Percentiles rank a stretch among this genome's conserved stretches.
phyloP scores from a whole-genome alignment of 2,329 filamentous ascomycete species.

The Trichoderma afroharzianum region DNA sequence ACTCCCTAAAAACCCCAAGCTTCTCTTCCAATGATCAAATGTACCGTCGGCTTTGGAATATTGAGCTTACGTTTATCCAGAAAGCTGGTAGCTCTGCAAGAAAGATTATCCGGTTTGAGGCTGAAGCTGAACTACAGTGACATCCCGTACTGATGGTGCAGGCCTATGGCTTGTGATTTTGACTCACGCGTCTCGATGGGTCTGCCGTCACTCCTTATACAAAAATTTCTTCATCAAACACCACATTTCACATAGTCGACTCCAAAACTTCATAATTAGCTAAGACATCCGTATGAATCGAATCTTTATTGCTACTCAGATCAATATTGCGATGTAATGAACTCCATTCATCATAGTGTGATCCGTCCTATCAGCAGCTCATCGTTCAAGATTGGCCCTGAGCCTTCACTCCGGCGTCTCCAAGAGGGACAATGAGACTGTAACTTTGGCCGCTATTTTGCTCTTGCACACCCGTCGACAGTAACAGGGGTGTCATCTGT shows the following conservation, averaged over 20 bases:
- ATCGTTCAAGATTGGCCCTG: neutral
- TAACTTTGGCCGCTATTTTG: conserved; percentile 27
- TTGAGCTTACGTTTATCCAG: neutral
- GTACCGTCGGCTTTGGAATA: too few species aligned
- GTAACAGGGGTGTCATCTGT: conserved; percentile 42
- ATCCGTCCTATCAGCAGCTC: neutral
- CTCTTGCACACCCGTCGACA: conserved; percentile 46
- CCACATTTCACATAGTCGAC: fast-evolving
- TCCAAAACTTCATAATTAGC: neutral
- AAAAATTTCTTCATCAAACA: neutral
- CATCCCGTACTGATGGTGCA: neutral
- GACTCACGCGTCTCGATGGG: neutral
- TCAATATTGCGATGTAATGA: neutral
- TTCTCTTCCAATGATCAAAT: too few species aligned
- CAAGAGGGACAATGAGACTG: conserved; percentile 25
- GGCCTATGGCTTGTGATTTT: neutral
- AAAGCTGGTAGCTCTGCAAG: neutral
- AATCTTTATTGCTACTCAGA: neutral
- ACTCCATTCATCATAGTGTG: neutral
- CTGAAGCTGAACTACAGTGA: neutral
- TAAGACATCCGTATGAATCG: fast-evolving
- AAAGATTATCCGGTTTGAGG: neutral
- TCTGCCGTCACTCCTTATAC: neutral
- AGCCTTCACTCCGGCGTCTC: conserved; percentile 20
- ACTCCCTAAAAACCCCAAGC: too few species aligned